Evolutionary conservation across 768 basidiomycete species (phyloP), one percentile per base, ranked within the genome.

Genomic region (Tricholoma flavovirens): DNA sequence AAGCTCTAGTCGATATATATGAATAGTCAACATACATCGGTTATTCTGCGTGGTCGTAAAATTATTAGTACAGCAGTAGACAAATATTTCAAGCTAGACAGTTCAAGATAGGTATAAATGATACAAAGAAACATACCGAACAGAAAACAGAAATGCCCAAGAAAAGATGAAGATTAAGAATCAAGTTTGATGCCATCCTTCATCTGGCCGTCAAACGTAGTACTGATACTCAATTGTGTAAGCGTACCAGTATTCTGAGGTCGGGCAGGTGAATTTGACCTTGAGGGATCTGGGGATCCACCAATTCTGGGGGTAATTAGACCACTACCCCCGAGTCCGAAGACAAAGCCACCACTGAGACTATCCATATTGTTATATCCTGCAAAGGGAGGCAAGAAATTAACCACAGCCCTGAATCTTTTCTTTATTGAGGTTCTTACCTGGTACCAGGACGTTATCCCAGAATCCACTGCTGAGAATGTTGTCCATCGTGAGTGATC

Each of bases 361-460:
- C 88, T 89, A 68, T 93, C 91, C 76, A 91, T 79, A 17, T 85
- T 79, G 61, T 88, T 88, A 64, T 89, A 93, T 3, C 91, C 90
- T 92, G 58, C 55, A 3, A 52, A 59, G 46, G 24, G 40, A 49
- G 49, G 53, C 24, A 35, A 51, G 14, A 50, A 51, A 19, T 53
- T 50, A 52, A 40, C 51, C 26, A 14, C 10, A 43, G 12, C 10
- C 52, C 55, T 15, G 24, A 11, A 36, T 51, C 10, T 32, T 35
- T 12, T 51, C 35, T 55, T 15, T 48, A 42, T 40, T 42, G 46
- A 32, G 24, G 42, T 45, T 77, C 84, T 55, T 64, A 89, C 90
- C 91, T 59, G 91, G 91, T 22, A 93, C 86, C 33, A 93, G 80
- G 64, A 93, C 83, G 61, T 80, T 91, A 69, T 93, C 92, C 92